phyloP scores from a whole-genome alignment of 2,329 filamentous ascomycete species.

The Diaporthe destruens region DNA sequence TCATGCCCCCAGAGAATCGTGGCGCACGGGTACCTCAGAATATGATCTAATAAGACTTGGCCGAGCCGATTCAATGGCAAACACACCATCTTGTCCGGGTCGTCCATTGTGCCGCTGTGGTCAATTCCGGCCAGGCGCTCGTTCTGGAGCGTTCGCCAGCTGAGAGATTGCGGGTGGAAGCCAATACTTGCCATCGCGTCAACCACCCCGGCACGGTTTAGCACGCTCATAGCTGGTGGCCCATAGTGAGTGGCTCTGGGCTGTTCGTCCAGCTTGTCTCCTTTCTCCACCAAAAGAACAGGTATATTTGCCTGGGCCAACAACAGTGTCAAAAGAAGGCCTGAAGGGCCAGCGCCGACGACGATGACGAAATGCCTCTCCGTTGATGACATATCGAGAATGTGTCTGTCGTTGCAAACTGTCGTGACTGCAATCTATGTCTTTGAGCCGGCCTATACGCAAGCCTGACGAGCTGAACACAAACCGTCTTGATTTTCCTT shows the following conservation, averaged over 20 bases:
- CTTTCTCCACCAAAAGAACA: conserved; percentile 36
- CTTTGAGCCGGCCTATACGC: too few species aligned
- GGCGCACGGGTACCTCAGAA: too few species aligned
- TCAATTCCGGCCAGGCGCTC: too few species aligned
- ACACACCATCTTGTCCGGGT: conserved; percentile 46
- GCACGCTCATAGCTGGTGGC: conserved; percentile 31
- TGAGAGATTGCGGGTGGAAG: too few species aligned
- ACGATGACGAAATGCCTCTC: not conserved
- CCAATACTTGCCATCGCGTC: conserved; percentile 29
- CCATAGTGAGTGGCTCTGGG: conserved; percentile 42
- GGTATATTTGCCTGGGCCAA: conserved; percentile 33
- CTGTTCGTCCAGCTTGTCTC: conserved; percentile 29
- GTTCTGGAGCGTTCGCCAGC: conserved; percentile 11
- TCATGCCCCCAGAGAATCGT: too few species aligned
- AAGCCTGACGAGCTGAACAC: too few species aligned
- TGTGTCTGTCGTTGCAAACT: too few species aligned
- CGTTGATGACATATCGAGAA: too few species aligned
- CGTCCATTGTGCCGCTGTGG: too few species aligned
- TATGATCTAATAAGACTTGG: too few species aligned
- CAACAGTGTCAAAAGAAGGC: conserved; percentile 44
- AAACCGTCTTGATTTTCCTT: too few species aligned
- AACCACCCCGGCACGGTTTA: conserved; percentile 38
- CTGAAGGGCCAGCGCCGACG: conserved; percentile 43
- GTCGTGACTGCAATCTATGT: too few species aligned
- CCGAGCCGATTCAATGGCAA: conserved; percentile 52